Conservation (phyloP, 2,329 filamentous ascomycete species). For the Stachybotrys chlorohalonatus region DNA sequence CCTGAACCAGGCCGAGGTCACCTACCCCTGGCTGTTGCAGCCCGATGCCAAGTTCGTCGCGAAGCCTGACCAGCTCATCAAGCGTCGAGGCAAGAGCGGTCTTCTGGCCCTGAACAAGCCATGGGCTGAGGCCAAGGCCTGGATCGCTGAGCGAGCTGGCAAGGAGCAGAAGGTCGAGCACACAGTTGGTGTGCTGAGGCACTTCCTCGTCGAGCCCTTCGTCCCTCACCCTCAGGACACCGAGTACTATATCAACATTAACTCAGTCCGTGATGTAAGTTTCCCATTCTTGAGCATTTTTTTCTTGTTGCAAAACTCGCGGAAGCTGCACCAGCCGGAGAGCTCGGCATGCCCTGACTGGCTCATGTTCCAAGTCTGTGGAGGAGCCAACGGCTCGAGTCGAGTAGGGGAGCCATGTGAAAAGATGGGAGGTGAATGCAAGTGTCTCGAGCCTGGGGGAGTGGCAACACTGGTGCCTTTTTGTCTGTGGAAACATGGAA, state of each 20-base stretch:
- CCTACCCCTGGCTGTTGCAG: conserved; percentile 89
- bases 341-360: too few species aligned
- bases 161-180: conserved; percentile 93
- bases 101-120: conserved; percentile 94
- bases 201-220: conserved; percentile 97
- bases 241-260: conserved; percentile 99
- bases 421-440: too few species aligned
- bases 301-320: not conserved
- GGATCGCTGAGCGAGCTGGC: conserved; percentile 85
- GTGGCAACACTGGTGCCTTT: not conserved
- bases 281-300: not conserved
- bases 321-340: too few species aligned
- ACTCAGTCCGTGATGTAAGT: conserved; percentile 98
- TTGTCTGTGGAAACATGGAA: not conserved
- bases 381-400: not conserved
- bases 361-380: too few species aligned
- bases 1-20: conserved; percentile 90
- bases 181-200: conserved; percentile 76
- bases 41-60: conserved; percentile 87
- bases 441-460: too few species aligned
- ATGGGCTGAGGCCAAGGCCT: conserved; percentile 87
- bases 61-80: conserved; percentile 99
- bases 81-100: conserved; percentile 98
- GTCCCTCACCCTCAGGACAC: conserved; percentile 91
- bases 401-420: not conserved